These are phyloP conservation scores for Ormosia semicastrata DNA, from an alignment of 306 rosid species.

Conservation along the genomic window DNA sequence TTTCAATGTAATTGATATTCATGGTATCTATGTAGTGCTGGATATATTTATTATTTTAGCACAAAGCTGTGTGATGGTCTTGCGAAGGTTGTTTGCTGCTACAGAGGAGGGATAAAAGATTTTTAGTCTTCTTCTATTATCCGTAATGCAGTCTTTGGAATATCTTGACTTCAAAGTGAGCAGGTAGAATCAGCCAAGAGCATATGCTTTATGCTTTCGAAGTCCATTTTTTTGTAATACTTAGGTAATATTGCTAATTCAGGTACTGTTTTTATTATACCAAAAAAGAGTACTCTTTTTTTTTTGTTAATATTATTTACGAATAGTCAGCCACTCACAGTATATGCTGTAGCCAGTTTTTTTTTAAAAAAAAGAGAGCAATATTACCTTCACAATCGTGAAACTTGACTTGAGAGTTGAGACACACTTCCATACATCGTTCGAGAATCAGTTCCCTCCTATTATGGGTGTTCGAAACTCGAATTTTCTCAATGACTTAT, in stretches of 20 bases:
- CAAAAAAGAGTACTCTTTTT: too few species aligned
- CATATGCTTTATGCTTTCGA: neutral
- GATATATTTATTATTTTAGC: neutral
- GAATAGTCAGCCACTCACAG: too few species aligned
- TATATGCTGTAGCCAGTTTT: too few species aligned
- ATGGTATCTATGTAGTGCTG: neutral
- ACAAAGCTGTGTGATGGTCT: neutral
- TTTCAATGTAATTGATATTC: neutral
- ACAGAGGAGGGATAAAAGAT: neutral
- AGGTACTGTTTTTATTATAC: too few species aligned
- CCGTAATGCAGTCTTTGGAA: neutral
- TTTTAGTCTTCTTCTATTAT: neutral
- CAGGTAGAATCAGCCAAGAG: neutral
- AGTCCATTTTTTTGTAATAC: neutral
- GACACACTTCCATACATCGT: neutral
- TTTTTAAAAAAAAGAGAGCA: neutral
- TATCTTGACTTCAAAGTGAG: neutral
- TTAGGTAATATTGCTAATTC: too few species aligned
- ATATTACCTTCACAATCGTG: neutral
- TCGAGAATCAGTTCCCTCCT: neutral
- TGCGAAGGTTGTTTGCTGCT: neutral
- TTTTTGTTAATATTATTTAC: too few species aligned
- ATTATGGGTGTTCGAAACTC: too few species aligned
- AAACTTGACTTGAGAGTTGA: neutral
- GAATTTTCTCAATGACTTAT: too few species aligned